A percentile compares a stretch with the other conserved stretches of the same genome.
These are phyloP conservation scores for Emmonsiellopsis sp. DNA, from an alignment of 2,329 filamentous ascomycete genomes.

Conservation along the genomic window DNA sequence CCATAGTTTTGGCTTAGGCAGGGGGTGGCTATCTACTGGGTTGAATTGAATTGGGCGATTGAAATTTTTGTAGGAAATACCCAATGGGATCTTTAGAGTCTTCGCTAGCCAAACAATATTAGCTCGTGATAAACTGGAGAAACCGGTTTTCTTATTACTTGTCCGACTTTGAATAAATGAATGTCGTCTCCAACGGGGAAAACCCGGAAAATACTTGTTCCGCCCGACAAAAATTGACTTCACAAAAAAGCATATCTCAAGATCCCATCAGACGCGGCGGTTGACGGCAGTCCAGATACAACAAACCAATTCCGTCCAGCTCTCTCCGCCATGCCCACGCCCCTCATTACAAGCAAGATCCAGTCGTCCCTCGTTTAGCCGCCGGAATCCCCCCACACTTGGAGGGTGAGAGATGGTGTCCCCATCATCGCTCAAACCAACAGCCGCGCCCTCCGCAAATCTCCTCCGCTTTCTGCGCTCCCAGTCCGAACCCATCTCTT, in stretches of 20 bases:
- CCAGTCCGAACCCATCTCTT: conserved; percentile 49
- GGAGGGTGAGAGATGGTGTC: conserved; percentile 28
- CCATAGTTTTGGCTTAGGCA: neutral
- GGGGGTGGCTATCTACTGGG: neutral
- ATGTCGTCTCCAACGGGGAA: too few species aligned
- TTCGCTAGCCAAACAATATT: too few species aligned
- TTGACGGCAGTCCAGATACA: neutral
- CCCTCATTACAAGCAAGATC: too few species aligned
- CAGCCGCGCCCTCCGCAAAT: conserved; percentile 39
- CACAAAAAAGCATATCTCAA: neutral
- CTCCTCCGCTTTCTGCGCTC: conserved; percentile 64
- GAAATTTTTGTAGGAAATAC: neutral
- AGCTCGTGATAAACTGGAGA: too few species aligned
- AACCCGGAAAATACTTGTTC: neutral
- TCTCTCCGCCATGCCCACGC: too few species aligned
- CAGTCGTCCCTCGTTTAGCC: neutral
- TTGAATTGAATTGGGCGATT: neutral
- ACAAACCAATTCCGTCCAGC: too few species aligned
- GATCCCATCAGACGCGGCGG: neutral
- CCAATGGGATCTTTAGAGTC: too few species aligned
- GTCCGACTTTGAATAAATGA: too few species aligned
- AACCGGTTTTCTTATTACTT: too few species aligned
- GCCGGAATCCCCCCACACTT: neutral
- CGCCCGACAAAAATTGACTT: neutral
- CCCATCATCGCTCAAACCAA: conserved; percentile 23